Percentiles rank a stretch among this genome's conserved stretches.
Conservation (phyloP, 2,329 filamentous ascomycete genomes). For the Diaporthe caulivora region DNA sequence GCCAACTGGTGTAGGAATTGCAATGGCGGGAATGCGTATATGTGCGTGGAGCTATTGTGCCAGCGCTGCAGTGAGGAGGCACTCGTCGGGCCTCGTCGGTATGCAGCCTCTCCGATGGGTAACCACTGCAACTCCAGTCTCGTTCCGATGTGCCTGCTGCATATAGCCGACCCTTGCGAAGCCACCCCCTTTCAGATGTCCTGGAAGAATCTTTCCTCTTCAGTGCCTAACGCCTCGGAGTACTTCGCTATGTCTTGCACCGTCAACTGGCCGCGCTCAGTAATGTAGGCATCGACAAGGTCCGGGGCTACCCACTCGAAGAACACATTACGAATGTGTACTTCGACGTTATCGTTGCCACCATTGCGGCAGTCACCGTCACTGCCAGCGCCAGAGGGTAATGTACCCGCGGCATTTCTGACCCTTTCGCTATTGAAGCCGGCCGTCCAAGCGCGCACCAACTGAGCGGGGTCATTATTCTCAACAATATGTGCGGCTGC, state of each 20-base stretch:
- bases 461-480: constrained; percentile 65
- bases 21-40: neutral
- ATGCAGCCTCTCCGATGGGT: neutral
- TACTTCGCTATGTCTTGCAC: constrained; percentile 53
- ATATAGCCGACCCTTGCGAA: constrained; percentile 6
- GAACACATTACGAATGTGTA: constrained; percentile 63
- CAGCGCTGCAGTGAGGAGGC: neutral
- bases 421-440: constrained; percentile 44
- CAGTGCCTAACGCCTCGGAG: constrained; percentile 52
- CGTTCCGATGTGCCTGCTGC: constrained; percentile 1
- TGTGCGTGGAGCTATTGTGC: neutral
- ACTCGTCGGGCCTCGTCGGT: constrained; percentile 18
- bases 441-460: constrained; percentile 61
- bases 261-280: constrained; percentile 62
- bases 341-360: constrained; percentile 36
- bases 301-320: constrained; percentile 70
- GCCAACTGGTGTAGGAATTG: neutral
- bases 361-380: constrained; percentile 39
- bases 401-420: constrained; percentile 39
- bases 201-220: constrained; percentile 58
- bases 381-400: constrained; percentile 32
- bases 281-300: constrained; percentile 67
- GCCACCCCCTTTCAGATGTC: constrained; percentile 48
- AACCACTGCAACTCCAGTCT: neutral
- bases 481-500: constrained; percentile 60